Base-by-base conservation (phyloP, 495 filamentous ascomycete genomes). In the Aspergillus nanangensis region DNA sequence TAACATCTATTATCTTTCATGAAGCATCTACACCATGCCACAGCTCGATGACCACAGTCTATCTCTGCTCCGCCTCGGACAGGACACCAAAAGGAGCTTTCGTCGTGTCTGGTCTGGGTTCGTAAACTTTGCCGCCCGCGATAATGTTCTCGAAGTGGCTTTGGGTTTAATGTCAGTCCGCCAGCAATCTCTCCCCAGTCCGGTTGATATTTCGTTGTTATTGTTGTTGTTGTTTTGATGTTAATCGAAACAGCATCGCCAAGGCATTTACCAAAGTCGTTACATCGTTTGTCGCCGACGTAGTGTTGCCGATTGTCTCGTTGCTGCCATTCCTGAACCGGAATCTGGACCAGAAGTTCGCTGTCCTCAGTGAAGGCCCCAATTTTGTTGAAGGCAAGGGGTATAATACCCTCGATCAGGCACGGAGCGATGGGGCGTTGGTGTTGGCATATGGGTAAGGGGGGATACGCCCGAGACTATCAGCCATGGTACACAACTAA, bases 271-370 rank as follows among this genome's bases (percentile, higher is more conserved):
- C 84, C 0, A 72, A 77, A 41, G 74, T 88, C 19, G 83, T 87
- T 21, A 84, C 79, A 13, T 86, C 81, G 3, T 83, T 90, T 48
- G 83, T 88, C 7, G 78, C 75, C 33, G 86, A 89, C 51, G 74
- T 89, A 23, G 62, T 87, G 11, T 67, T 87, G 23, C 86, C 86
- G 8, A 72, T 86, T 5, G 59, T 90, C 27, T 84, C 83, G 7
- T 66, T 89, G 15, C 57, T 90, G 13, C 76, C 86, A 1, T 84
- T 84, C 32, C 61, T 88, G 38, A 76, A 84, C 49, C 74, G 79
- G 34, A 89, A 89, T 57, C 76, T 90, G 53, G 79, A 84, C 39
- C 81, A 85, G 65, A 88, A 88, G 60, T 90, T 90, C 51, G 80
- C 83, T 0, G 77, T 87, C 5, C 57, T 89, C 36, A 73, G 65